These are phyloP conservation scores for Oryza coarctata DNA, from an alignment of 176 grass and related monocot species.

Conservation along the genomic window DNA sequence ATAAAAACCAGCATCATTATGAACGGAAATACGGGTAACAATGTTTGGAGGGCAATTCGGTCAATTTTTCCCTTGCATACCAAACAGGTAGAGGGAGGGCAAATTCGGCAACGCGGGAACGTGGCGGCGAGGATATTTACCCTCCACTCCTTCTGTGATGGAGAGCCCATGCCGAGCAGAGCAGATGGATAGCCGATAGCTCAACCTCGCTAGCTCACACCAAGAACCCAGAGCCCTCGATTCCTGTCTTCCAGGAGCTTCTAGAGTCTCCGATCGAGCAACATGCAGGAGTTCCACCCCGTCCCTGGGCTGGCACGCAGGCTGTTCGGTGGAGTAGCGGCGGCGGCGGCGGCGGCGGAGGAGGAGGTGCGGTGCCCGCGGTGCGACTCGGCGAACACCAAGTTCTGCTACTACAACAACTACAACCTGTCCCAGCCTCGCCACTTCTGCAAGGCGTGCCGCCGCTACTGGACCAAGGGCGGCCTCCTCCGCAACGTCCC, in stretches of 20 bases:
- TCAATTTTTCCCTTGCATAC: not conserved
- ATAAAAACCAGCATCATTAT: not conserved
- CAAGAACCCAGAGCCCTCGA: not conserved
- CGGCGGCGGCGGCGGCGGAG: not conserved
- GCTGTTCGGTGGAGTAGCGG: not conserved
- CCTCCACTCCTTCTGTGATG: not conserved
- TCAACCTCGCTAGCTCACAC: not conserved
- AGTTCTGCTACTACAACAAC: conserved; percentile 87
- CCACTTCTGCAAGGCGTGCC: conserved; percentile 68
- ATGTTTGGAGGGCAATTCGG: not conserved
- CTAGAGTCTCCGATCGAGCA: not conserved
- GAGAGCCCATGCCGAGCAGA: not conserved
- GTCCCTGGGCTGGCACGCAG: conserved; percentile 18
- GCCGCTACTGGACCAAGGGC: conserved; percentile 73
- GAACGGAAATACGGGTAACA: not conserved
- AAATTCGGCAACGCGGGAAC: not conserved
- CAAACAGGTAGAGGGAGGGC: not conserved
- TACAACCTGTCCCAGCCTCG: conserved; percentile 70
- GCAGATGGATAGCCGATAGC: not conserved
- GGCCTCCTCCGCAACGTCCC: conserved; percentile 57
- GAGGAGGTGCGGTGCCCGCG: conserved; percentile 57
- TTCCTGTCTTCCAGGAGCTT: conserved; percentile 33
- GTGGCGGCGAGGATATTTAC: conserved; percentile 27
- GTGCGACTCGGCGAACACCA: conserved; percentile 69
- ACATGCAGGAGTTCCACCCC: conserved; percentile 53